Percentiles rank a stretch among this genome's conserved stretches.
These are phyloP conservation scores for Saccharomycopsis vini DNA, from an alignment of 805 yeast species.

Conservation along the genomic window DNA sequence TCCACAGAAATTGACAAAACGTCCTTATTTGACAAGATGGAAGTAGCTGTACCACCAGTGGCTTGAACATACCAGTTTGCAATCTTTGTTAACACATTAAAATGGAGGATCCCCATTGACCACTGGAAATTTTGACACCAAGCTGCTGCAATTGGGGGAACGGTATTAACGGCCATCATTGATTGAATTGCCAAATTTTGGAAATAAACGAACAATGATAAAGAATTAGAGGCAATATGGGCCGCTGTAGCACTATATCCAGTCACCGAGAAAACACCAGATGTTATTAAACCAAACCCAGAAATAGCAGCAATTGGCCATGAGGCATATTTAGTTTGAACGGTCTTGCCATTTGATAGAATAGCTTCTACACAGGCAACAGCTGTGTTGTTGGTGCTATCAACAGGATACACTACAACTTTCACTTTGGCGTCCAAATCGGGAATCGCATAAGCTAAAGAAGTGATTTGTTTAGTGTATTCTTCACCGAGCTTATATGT, in stretches of 20 bases:
- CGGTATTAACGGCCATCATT: slow-evolving; percentile 88
- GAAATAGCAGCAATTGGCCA: slow-evolving; percentile 96
- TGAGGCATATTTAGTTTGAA: slow-evolving; percentile 81
- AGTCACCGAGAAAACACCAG: slow-evolving; percentile 76
- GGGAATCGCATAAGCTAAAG: slow-evolving; percentile 82
- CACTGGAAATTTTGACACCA: slow-evolving; percentile 97
- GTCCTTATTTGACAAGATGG: slow-evolving; percentile 54
- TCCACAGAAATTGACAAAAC: slow-evolving; percentile 80
- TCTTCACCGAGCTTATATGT: slow-evolving; percentile 33
- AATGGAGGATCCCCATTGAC: slow-evolving; percentile 86
- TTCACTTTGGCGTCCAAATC: slow-evolving; percentile 88
- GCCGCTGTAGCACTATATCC: slow-evolving; percentile 93
- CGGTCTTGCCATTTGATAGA: slow-evolving; percentile 83
- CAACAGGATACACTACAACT: slow-evolving; percentile 51
- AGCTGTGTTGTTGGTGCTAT: slow-evolving; percentile 33
- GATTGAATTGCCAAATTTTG: slow-evolving; percentile 87
- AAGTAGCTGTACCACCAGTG: slow-evolving; percentile 85
- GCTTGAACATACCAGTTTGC: slow-evolving; percentile 93
- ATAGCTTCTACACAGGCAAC: slow-evolving; percentile 91
- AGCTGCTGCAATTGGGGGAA: slow-evolving; percentile 96
- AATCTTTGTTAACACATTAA: slow-evolving; percentile 68
- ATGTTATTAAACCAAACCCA: slow-evolving; percentile 77
- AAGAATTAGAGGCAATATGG: slow-evolving; percentile 93
- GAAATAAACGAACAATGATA: slow-evolving; percentile 87
- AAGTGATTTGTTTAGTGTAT: slow-evolving; percentile 53